Evolutionary conservation across 306 rosid genomes (phyloP).

Genomic region (Vigna angularis): DNA sequence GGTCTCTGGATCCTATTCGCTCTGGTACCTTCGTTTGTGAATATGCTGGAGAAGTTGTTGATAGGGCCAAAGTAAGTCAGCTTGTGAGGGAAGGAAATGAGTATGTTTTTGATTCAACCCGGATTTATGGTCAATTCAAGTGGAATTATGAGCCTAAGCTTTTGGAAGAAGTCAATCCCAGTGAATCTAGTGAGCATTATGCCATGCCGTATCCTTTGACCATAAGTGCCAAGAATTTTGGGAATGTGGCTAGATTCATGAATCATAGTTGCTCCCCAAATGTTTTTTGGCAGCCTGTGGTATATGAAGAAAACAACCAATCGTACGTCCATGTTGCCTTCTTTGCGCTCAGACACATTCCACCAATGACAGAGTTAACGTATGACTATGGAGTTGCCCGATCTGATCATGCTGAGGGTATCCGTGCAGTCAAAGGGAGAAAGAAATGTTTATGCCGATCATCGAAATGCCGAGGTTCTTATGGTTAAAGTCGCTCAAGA

Average conservation of each 20-base stretch:
- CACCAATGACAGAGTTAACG: conserved; percentile 74
- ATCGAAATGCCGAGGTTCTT: conserved; percentile 60
- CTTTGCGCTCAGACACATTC: conserved; percentile 68
- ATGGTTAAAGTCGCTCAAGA: conserved; percentile 36
- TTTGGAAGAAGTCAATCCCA: conserved; percentile 53
- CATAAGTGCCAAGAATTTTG: conserved; percentile 67
- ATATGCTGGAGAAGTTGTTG: conserved; percentile 76
- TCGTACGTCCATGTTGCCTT: conserved; percentile 66
- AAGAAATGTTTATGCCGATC: conserved; percentile 69
- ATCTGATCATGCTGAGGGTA: conserved; percentile 48
- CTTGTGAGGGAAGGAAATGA: conserved; percentile 56
- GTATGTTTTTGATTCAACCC: conserved; percentile 66
- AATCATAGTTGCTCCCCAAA: conserved; percentile 80
- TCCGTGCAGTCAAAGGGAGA: conserved; percentile 49
- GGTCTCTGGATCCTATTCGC: conserved; percentile 71
- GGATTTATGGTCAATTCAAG: conserved; percentile 55
- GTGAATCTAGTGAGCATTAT: conserved; percentile 52
- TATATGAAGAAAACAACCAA: conserved; percentile 66
- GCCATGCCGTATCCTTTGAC: conserved; percentile 58
- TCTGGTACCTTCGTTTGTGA: conserved; percentile 70
- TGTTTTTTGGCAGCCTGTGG: conserved; percentile 74
- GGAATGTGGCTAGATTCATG: conserved; percentile 76
- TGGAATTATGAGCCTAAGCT: conserved; percentile 69
- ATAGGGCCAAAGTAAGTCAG: conserved; percentile 49
- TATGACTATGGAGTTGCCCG: conserved; percentile 63